Evolutionary conservation across 2,329 filamentous ascomycete species (phyloP).

Genomic region (Nannizziopsis arthrosporioides): DNA sequence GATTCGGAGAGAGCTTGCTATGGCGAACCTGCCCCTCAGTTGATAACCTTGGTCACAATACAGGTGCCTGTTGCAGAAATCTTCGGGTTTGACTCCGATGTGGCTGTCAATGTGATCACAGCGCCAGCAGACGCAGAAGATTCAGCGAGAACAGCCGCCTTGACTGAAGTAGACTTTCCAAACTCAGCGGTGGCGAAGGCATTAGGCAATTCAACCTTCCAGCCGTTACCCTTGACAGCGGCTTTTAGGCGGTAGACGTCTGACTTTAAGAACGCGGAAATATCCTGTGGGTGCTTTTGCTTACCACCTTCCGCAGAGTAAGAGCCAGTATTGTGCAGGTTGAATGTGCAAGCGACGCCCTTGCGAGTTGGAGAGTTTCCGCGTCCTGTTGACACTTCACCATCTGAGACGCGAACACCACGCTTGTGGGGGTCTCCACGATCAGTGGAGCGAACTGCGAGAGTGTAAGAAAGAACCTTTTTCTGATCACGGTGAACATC

Average conservation of each 20-base stretch:
- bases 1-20: neutral
- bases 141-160: conserved; percentile 14
- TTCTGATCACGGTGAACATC: conserved; percentile 14
- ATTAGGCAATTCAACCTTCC: conserved; percentile 16
- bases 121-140: conserved; percentile 1
- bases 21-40: neutral
- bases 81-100: conserved; percentile 14
- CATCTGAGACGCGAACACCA: conserved; percentile 5
- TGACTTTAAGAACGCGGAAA: conserved; percentile 12
- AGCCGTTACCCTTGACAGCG: conserved; percentile 13
- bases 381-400: neutral
- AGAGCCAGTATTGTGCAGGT: conserved; percentile 13
- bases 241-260: conserved; percentile 17
- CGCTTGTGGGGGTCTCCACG: conserved; percentile 12
- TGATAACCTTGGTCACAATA: conserved; percentile 9
- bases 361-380: conserved; percentile 10
- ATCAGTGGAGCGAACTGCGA: conserved; percentile 12
- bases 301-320: conserved; percentile 8
- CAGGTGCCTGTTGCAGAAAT: conserved; percentile 11
- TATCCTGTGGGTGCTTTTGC: conserved; percentile 13
- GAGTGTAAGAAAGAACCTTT: conserved; percentile 15
- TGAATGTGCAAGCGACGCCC: conserved; percentile 15
- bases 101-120: conserved; percentile 12
- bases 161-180: conserved; percentile 12
- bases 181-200: conserved; percentile 12